Base-by-base conservation (phyloP, 2,329 filamentous ascomycete genomes). In the Knoxdaviesia capensis region DNA sequence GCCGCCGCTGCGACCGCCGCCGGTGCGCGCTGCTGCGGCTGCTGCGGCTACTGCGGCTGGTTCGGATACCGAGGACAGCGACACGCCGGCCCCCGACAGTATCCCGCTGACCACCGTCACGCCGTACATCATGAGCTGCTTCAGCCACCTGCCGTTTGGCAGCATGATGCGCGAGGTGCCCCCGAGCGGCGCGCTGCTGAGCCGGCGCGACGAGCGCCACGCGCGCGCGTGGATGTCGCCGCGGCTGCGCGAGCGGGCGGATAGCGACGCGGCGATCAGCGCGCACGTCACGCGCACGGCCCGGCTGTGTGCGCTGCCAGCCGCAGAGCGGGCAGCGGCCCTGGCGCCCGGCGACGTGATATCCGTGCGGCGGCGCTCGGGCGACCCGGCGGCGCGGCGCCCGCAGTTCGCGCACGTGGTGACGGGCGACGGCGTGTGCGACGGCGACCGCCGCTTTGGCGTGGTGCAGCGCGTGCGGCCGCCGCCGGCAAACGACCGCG, bases 91-190 rank as follows among this genome's bases (percentile, higher is more conserved):
- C n/a, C n/a, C n/a, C n/a, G n/a, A n/a, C n/a, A n/a, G n/a, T n/a
- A n/a, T n/a, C n/a, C 46, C 53, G 0, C 53, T 53, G 4, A 88
- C 83, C 0, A 57, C 82, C 0, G 77, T 87, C 0, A 88, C 84
- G 0, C 71, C 77, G 0, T 82, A 79, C 43, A 69, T 80, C 0
- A 68, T 73, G 45, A 52, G 70, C 3, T 71, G 71, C 43, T 90
- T 90, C 47, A 60, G 63, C 3, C 58, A 77, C 20, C 66, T 84
- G 53, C 68, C 68, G 5, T 80, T 77, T 49, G 70, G 63, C 1
- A 53, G 61, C 2, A 58, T 68, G 3, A 59, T 84, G 5, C 56
- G 65, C 42, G 45, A 49, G 0, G 49, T 60, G 7, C 36, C 36
- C 3, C 36, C 30, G 7, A 38, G 11, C 11, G 3, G 3, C 36